These are phyloP conservation scores for Beauveria rudraprayagi DNA, from an alignment of 2,329 filamentous ascomycete genomes.

Conservation along the genomic window DNA sequence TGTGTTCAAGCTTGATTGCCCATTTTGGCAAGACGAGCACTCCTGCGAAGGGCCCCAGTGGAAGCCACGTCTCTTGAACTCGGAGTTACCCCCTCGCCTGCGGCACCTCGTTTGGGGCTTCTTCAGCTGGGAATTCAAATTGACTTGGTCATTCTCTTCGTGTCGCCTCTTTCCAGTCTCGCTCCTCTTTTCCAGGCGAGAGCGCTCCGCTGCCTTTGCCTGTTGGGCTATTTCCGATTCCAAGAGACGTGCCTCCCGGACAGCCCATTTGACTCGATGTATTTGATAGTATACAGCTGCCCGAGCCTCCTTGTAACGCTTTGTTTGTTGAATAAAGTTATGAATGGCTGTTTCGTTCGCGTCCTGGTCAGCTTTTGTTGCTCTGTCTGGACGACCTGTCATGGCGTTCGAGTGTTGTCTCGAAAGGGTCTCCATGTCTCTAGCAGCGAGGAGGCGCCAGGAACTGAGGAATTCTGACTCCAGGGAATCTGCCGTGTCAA, in stretches of 20 bases:
- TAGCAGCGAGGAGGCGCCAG: too few relatives aligned
- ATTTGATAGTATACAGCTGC: neutral
- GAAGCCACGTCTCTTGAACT: neutral
- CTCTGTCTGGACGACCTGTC: neutral
- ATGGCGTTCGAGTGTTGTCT: neutral
- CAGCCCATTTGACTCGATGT: neutral
- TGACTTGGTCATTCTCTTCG: neutral
- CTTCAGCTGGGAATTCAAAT: neutral
- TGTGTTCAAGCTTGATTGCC: neutral
- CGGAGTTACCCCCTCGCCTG: too few relatives aligned
- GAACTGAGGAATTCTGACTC: neutral
- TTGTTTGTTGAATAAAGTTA: neutral
- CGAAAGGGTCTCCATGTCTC: too few relatives aligned
- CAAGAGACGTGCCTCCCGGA: neutral
- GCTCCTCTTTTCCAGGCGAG: neutral
- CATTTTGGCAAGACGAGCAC: neutral
- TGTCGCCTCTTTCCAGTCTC: neutral
- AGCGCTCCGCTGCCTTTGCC: neutral
- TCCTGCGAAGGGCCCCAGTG: neutral
- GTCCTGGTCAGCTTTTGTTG: neutral
- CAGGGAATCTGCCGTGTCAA: neutral
- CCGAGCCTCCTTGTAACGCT: neutral
- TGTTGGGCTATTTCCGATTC: neutral
- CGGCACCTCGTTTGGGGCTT: neutral
- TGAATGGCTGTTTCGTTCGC: neutral